Base-by-base conservation (phyloP, 192 early-diverging fungal species). In the Anaeromyces robustus region DNA sequence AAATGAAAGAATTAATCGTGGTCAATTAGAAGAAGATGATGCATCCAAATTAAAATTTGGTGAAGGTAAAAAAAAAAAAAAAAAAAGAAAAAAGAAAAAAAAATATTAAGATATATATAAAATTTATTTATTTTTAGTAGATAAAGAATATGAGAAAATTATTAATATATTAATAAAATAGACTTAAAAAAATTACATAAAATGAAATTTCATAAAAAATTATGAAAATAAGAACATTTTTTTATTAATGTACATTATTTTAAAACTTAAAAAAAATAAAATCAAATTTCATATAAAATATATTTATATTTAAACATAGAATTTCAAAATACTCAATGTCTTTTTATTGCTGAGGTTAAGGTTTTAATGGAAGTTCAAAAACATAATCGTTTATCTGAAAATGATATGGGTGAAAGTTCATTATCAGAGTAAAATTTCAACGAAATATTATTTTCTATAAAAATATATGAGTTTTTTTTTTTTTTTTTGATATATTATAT, bases 281-380 rank as follows among this genome's bases (percentile, higher is more conserved):
- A 79, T 81, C 26, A 41, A 28, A 81, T 29, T 30, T 78, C 26
- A 78, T 30, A 29, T 77, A 31, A 78, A 26, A 16, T 77, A 29
- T 29, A 2, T 80, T 28, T 30, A 29, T 82, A 37, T 29, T 28
- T 0, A 52, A 18, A 79, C 1, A 12, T 77, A 84, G 92, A 93
- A 79, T 94, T 94, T 81, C 88, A 89, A 77, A 88, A 91, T 79
- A 89, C 89, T 30, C 89, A 92, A 80, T 94, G 93, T 79, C 86
- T 94, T 14, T 87, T 92, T 30, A 91, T 92, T 37, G 92, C 92
- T 31, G 91, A 94, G 80, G 90, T 93, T 83, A 87, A 88, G 77
- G 90, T 94, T 77, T 86, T 94, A 17, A 81, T 94, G 32, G 92
- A 92, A 78, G 92, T 89, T 2, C 90, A 92, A 80, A 86, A 85